A percentile compares a stretch with the other conserved stretches of the same genome.
These are phyloP conservation scores for Kodamaea anthophila DNA, from an alignment of 1,139 yeast species.

Conservation along the genomic window DNA sequence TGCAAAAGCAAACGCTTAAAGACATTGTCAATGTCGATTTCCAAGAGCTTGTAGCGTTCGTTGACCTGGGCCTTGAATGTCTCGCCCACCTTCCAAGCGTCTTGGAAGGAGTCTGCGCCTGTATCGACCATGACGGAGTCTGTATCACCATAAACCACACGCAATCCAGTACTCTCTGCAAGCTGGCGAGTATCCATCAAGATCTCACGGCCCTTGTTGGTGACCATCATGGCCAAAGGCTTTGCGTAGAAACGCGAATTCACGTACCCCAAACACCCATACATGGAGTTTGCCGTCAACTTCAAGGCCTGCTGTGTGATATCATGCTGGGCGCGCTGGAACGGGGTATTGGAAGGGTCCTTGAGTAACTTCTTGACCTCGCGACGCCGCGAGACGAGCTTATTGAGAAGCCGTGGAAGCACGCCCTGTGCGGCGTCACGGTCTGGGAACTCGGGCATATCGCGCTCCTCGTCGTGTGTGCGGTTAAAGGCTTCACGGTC, in stretches of 20 bases:
- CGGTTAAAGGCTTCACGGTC: conserved; percentile 52
- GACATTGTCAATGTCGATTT: conserved; percentile 92
- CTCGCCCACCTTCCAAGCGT: conserved; percentile 78
- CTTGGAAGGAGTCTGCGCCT: conserved; percentile 60
- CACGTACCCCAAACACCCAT: conserved; percentile 94
- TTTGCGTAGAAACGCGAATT: conserved; percentile 92
- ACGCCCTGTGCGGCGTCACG: conserved; percentile 64
- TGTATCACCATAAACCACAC: conserved; percentile 97
- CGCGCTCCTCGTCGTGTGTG: conserved; percentile 51
- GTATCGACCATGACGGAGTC: conserved; percentile 99
- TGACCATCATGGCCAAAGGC: conserved; percentile 92
- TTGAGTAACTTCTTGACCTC: conserved; percentile 87
- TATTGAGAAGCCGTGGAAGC: conserved; percentile 75
- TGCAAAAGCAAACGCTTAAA: conserved; percentile 80
- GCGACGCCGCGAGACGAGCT: conserved; percentile 84
- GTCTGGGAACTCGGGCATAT: conserved; percentile 68
- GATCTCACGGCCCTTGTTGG: conserved; percentile 93
- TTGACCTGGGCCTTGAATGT: conserved; percentile 82
- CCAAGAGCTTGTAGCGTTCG: conserved; percentile 79
- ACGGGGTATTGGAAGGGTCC: conserved; percentile 56
- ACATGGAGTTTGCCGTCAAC: conserved; percentile 97
- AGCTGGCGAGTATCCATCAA: conserved; percentile 88
- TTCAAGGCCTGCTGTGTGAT: conserved; percentile 94
- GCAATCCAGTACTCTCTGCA: conserved; percentile 76
- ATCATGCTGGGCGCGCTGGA: conserved; percentile 76